Conservation (phyloP, 2,329 filamentous ascomycete species). For the Alternaria ventricosa region DNA sequence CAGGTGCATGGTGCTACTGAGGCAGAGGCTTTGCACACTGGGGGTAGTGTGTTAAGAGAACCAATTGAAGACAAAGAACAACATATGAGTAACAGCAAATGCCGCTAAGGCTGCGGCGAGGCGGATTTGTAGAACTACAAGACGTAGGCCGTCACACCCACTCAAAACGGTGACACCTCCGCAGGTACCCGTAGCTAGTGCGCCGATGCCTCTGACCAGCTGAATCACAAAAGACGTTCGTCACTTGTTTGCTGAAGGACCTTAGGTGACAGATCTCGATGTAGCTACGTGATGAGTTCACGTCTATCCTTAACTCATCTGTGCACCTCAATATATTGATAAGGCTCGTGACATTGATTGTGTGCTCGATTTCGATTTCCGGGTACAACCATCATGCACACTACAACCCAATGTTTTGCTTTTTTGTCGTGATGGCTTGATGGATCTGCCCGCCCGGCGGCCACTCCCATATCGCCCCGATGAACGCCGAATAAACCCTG, state of each 20-base stretch:
- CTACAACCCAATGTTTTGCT: background rate
- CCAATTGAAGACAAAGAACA: background rate
- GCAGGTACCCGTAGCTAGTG: slow-evolving; percentile 1
- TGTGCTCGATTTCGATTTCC: background rate
- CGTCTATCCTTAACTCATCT: background rate
- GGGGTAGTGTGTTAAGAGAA: background rate
- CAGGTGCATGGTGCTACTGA: background rate
- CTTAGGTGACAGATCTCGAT: background rate
- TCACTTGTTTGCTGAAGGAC: background rate
- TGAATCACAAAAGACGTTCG: background rate
- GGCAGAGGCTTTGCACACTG: background rate
- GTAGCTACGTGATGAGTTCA: background rate
- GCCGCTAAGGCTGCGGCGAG: background rate
- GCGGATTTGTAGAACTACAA: background rate
- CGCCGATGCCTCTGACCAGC: background rate
- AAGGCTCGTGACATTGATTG: background rate
- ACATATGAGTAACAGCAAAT: background rate
- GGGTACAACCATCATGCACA: background rate
- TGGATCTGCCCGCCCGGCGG: background rate
- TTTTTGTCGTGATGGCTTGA: background rate
- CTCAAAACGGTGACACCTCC: slow-evolving; percentile 2
- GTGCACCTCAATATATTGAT: background rate
- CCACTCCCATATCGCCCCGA: background rate
- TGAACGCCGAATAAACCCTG: slow-evolving; percentile 10
- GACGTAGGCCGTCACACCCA: background rate